A percentile compares a stretch with the other conserved stretches of the same genome.
Evolutionary conservation across 345 rosid genomes (phyloP).

Genomic region (Hibiscus trionum): DNA sequence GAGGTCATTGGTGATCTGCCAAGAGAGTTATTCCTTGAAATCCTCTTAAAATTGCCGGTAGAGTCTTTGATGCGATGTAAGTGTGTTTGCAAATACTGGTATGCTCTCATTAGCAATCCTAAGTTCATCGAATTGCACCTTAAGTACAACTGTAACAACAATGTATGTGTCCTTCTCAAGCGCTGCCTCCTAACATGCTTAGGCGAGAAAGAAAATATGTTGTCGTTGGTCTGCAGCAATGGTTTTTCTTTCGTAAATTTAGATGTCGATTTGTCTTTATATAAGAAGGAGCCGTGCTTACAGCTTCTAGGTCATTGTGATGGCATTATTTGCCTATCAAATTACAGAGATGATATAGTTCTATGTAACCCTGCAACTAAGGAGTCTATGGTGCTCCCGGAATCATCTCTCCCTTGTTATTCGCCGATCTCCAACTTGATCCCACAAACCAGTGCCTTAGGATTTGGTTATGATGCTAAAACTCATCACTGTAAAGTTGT

Average conservation of each 20-base stretch:
- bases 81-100: conserved; percentile 11
- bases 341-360: conserved; percentile 10
- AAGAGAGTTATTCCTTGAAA: not conserved
- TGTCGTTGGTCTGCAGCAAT: conserved; percentile 2
- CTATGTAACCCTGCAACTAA: conserved; percentile 13
- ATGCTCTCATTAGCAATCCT: not conserved
- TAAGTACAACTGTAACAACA: conserved; percentile 9
- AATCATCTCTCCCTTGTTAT: conserved; percentile 5
- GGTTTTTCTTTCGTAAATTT: conserved; percentile 9
- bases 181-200: conserved; percentile 12
- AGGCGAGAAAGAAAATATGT: conserved; percentile 5
- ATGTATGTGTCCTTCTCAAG: conserved; percentile 14
- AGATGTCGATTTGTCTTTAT: conserved; percentile 9
- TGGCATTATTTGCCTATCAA: conserved; percentile 10
- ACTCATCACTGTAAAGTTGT: conserved; percentile 5
- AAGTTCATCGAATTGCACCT: conserved; percentile 5
- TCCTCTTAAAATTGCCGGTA: conserved; percentile 1
- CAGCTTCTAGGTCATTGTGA: conserved; percentile 11
- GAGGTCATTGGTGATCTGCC: conserved; percentile 6
- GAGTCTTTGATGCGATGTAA: conserved; percentile 10
- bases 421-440: not conserved
- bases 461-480: conserved; percentile 10
- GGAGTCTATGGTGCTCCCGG: conserved; percentile 6
- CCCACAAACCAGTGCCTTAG: conserved; percentile 7
- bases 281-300: conserved; percentile 11